Conservation (phyloP, 139 green algal species). For the Tetradesmus lagerheimii region DNA sequence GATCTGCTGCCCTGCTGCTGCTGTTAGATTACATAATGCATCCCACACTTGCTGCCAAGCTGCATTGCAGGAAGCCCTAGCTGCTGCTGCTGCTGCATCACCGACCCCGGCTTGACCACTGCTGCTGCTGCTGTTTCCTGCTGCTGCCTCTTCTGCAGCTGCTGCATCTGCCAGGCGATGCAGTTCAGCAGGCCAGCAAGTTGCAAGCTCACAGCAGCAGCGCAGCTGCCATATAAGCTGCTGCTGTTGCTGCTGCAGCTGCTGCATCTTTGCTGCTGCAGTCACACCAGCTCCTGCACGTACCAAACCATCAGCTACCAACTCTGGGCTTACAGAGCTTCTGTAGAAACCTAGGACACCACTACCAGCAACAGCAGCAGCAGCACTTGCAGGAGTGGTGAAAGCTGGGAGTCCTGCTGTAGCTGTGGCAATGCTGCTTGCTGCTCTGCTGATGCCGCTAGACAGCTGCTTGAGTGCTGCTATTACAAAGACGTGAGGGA, state of each 20-base stretch:
- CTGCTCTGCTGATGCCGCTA: slow-evolving; percentile 14
- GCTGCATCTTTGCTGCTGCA: not conserved
- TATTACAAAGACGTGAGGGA: not conserved
- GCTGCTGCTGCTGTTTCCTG: slow-evolving; percentile 7
- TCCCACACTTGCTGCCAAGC: slow-evolving; percentile 25
- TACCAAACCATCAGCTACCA: not conserved
- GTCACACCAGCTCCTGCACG: not conserved
- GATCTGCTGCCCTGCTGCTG: slow-evolving; percentile 5
- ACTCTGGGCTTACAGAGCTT: not conserved
- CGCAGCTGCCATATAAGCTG: slow-evolving; percentile 25
- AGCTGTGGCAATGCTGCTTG: slow-evolving; percentile 18
- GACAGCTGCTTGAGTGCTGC: slow-evolving; percentile 18
- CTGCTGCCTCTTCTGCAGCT: not conserved
- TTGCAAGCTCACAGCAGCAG: not conserved
- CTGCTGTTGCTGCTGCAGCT: not conserved
- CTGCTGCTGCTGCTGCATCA: slow-evolving; percentile 13
- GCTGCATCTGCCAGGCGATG: slow-evolving; percentile 21
- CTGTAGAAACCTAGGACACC: not conserved
- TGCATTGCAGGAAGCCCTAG: not conserved
- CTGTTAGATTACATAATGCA: not conserved
- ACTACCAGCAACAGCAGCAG: not conserved
- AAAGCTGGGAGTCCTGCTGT: not conserved
- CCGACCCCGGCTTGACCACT: not conserved
- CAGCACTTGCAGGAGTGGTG: not conserved
- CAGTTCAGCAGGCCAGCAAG: slow-evolving; percentile 22